A percentile compares a stretch with the other conserved stretches of the same genome.
Conservation (phyloP, 2,329 filamentous ascomycete genomes). For the Arthrobotrys megalospora region DNA sequence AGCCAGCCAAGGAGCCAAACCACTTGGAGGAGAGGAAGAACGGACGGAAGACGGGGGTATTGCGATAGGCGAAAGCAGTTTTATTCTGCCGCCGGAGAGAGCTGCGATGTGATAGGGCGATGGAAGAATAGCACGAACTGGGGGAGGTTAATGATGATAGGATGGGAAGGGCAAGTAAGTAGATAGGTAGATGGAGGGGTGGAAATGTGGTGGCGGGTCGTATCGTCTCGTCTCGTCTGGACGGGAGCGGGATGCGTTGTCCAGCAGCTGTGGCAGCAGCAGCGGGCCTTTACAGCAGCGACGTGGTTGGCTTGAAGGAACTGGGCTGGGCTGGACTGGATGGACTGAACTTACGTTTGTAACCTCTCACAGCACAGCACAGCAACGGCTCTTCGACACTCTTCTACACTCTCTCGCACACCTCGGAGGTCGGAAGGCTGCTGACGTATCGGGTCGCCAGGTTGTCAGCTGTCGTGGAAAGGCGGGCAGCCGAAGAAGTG, state of each 20-base stretch:
- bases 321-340: too few relatives aligned
- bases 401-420: slow-evolving; percentile 5
- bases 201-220: slow-evolving; percentile 42
- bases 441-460: slow-evolving; percentile 33
- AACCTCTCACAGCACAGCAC: slow-evolving; percentile 21
- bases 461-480: slow-evolving; percentile 37
- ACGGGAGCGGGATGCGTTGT: slow-evolving; percentile 59
- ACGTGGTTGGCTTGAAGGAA: slow-evolving; percentile 47
- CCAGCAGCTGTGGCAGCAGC: slow-evolving; percentile 27
- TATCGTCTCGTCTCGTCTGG: slow-evolving; percentile 24
- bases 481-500: background rate
- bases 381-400: background rate
- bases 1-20: slow-evolving; percentile 30
- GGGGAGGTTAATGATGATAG: slow-evolving; percentile 5
- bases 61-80: slow-evolving; percentile 22
- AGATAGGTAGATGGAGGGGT: slow-evolving; percentile 6
- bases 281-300: slow-evolving; percentile 51
- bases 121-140: background rate
- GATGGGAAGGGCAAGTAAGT: background rate
- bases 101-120: slow-evolving; percentile 9
- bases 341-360: slow-evolving; percentile 7
- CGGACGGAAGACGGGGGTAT: slow-evolving; percentile 24
- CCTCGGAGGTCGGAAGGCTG: slow-evolving; percentile 11
- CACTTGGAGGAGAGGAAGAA: slow-evolving; percentile 31
- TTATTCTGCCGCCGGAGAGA: background rate